Evolutionary conservation across 108 stramenopile species (phyloP), one percentile per base, ranked within the genome.

Genomic region (Cylindrotheca fusiformis): DNA sequence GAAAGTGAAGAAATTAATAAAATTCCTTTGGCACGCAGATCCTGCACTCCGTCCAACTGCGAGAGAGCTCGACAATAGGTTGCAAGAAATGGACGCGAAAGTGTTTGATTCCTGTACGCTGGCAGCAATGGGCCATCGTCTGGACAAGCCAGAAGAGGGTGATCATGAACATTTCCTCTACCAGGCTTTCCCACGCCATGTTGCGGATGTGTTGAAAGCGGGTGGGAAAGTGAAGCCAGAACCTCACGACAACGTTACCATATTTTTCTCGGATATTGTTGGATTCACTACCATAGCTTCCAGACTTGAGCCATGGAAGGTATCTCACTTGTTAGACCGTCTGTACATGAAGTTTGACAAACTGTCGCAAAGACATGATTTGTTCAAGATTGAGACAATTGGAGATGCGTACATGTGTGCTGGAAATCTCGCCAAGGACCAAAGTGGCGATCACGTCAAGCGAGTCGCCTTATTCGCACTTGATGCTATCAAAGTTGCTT

Each of bases 311-410:
- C 77, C 76, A 24, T 4, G 33, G 4, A 62, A 78, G 58, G 68
- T 76, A 22, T 69, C 76, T 10, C 58, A 65, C 18, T 58, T 81
- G 80, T 55, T 81, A 3, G 69, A 77, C 69, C 47, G 64, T 12
- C 60, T 81, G 59, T 81, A 77, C 58, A 19, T 12, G 10, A 66
- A 55, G 20, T 77, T 81, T 30, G 80, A 81, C 30, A 69, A 54
- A 17, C 58, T 81, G 19, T 72, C 77, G 12, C 47, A 25, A 27
- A 67, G 63, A 44, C 74, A 82, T 49, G 63, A 71, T 47, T 63
- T 82, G 0, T 82, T 76, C 71, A 82, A 82, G 48, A 69, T 81
- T 19, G 80, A 81, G 32, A 77, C 76, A 0, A 82, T 82, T 31
- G 80, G 80, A 8, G 80, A 78, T 59, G 78, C 22, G 5, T 52